Percentiles rank a stretch among this genome's conserved stretches.
phyloP scores from a whole-genome alignment of 2,329 filamentous ascomycete genomes.

The Fusarium verticillioides region DNA sequence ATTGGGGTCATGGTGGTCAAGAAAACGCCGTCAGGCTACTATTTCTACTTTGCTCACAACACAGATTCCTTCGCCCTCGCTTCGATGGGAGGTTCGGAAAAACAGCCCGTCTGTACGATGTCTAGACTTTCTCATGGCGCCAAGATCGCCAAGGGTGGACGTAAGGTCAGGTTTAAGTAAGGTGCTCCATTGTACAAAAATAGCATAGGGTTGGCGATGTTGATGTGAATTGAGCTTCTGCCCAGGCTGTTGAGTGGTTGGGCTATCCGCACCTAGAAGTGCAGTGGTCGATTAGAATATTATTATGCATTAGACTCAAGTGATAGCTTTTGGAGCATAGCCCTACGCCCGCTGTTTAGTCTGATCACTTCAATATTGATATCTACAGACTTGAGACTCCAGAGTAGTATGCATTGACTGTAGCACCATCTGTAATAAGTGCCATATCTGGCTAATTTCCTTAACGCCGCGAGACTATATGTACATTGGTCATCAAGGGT shows the following conservation, averaged over 20 bases:
- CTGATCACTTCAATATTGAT: background rate
- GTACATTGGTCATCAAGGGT: conserved; percentile 13
- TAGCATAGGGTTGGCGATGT: background rate
- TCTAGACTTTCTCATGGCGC: conserved; percentile 72
- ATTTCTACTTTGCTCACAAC: conserved; percentile 95
- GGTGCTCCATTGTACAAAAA: background rate
- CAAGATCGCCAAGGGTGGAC: conserved; percentile 65
- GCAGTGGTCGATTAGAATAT: background rate
- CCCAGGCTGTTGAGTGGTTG: background rate
- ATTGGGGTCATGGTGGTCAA: conserved; percentile 94
- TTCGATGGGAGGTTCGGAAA: conserved; percentile 85
- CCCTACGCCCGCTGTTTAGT: background rate
- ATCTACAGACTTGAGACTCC: background rate
- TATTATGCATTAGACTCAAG: conserved; percentile 32
- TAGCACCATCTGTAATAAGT: background rate
- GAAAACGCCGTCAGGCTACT: conserved; percentile 79
- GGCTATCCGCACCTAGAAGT: background rate
- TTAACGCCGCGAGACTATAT: background rate
- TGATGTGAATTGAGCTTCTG: background rate
- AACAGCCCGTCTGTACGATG: conserved; percentile 84
- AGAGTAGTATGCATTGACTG: background rate
- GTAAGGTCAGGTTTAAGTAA: conserved; percentile 56
- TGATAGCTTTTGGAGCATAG: conserved; percentile 45
- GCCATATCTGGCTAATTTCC: background rate
- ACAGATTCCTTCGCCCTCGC: conserved; percentile 89